Evolutionary conservation across 2,329 filamentous ascomycete species (phyloP), one percentile per base, ranked within the genome.

Genomic region (Furcasterigmium furcatum): DNA sequence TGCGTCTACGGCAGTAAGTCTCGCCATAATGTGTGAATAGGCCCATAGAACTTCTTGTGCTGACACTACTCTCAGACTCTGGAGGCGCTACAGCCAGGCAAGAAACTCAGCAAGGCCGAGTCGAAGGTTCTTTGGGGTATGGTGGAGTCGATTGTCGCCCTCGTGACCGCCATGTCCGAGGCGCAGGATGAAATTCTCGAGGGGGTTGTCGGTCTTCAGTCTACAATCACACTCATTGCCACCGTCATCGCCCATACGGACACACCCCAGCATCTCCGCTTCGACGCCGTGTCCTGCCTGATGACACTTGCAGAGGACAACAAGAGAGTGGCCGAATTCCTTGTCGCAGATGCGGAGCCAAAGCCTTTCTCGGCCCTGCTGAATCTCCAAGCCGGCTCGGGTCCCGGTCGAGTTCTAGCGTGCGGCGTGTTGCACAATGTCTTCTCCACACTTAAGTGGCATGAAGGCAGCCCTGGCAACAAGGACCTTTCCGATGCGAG

Each of bases 401-500:
- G 66, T 24, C 63, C 73, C 16, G 72, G 72, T 46, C 75, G 74
- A 2, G 72, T 84, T 27, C 63, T 83, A 9, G 73, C 80, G 8
- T 85, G 80, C 42, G 77, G 78, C 13, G 70, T 83, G 19, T 68
- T 86, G 12, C 82, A 86, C 59, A 84, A 84, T 50, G 62, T 85
- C 29, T 84, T 82, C 57, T 62, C 73, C 7, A 66, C 71, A 4
- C 68, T 79, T 53, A 63, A 73, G 46, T 79, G 75, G 75, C 70
- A 73, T 25, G 77, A 80, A 45, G 64, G 70, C 47, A 74, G 66
- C 36, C 72, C 71, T 3, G 73, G 73, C 3, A 67, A 67, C 44
- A 68, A 72, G 36, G 71, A 68, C 13, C 70, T 70, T 9, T 76
- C 71, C 3, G 77, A 82, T 53, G 76, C 76, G 21, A 54, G 65